phyloP scores from a whole-genome alignment of 1,284 basidiomycete species.

The Ganoderma sinense region DNA sequence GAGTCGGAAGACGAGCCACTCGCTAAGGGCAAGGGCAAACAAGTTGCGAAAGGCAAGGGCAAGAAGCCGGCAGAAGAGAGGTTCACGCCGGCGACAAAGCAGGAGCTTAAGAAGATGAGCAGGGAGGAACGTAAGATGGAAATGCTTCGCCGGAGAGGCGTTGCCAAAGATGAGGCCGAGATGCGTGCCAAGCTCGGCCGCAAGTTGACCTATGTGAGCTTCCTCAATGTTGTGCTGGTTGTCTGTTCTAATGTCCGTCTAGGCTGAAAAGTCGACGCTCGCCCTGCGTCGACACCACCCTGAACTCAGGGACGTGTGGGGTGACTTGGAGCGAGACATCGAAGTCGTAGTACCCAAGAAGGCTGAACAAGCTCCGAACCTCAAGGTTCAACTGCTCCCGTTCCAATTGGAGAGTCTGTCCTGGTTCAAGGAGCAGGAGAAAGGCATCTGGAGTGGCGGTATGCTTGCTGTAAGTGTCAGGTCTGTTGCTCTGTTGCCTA shows the following conservation, averaged over 20 bases:
- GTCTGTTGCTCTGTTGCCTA: too few relatives aligned
- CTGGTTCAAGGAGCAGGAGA: constrained; percentile 98
- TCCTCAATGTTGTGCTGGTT: too few relatives aligned
- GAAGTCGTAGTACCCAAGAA: constrained; percentile 72
- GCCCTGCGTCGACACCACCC: constrained; percentile 72
- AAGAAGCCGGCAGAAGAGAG: constrained; percentile 18
- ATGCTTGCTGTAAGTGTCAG: constrained; percentile 81
- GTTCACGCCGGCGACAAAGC: constrained; percentile 47
- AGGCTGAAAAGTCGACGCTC: constrained; percentile 83
- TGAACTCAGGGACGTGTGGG: constrained; percentile 90
- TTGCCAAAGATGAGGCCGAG: constrained; percentile 19
- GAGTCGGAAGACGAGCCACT: constrained; percentile 34
- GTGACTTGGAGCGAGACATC: constrained; percentile 77
- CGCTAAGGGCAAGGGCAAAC: constrained; percentile 28
- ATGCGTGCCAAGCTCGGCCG: constrained; percentile 25
- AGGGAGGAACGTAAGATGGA: constrained; percentile 39
- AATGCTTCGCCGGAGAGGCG: constrained; percentile 37
- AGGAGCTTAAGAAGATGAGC: constrained; percentile 39
- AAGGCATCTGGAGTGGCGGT: constrained; percentile 88
- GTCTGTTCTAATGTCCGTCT: neutral
- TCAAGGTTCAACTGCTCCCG: constrained; percentile 79
- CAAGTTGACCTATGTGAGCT: constrained; percentile 22
- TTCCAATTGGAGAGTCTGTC: constrained; percentile 93
- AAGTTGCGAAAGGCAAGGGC: constrained; percentile 35
- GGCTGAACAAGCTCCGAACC: constrained; percentile 81